Conservation (phyloP, 23 red algal species). For the Agarophyton chilense region DNA sequence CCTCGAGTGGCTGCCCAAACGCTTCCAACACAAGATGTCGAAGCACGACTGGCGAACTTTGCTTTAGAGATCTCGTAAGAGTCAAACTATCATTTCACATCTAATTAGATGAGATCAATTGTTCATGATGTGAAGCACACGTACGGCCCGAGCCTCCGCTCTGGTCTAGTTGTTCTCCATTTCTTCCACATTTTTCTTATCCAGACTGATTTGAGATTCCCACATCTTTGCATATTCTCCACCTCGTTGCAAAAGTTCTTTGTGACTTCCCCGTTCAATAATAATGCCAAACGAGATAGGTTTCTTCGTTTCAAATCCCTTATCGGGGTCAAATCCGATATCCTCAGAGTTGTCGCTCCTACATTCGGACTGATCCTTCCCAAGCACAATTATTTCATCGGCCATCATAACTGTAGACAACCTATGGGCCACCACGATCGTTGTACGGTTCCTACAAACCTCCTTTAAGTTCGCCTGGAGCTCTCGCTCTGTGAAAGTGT, state of each 20-base stretch:
- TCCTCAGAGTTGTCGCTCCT: neutral
- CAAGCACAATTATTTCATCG: conserved; percentile 90
- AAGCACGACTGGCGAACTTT: conserved; percentile 4
- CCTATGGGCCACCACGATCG: conserved; percentile 90
- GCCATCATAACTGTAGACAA: conserved; percentile 89
- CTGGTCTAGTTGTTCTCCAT: neutral
- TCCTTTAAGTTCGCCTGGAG: conserved; percentile 81
- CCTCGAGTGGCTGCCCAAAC: conserved; percentile 26
- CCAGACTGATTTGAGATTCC: conserved; percentile 27
- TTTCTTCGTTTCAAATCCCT: neutral
- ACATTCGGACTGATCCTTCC: conserved; percentile 9
- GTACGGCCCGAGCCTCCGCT: too few species aligned
- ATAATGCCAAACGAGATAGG: conserved; percentile 44
- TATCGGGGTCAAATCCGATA: neutral
- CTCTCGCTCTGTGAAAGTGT: conserved; percentile 81
- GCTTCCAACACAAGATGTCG: conserved; percentile 17
- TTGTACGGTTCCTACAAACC: conserved; percentile 86
- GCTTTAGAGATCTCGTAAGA: neutral
- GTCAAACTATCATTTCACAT: neutral
- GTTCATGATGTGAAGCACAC: too few species aligned
- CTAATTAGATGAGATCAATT: neutral
- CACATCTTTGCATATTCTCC: conserved; percentile 71
- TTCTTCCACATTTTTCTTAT: neutral
- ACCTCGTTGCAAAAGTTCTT: conserved; percentile 26
- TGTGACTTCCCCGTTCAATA: conserved; percentile 76